Conservation (phyloP, 2,329 filamentous ascomycete species). For the Phialemoniopsis sp. region DNA sequence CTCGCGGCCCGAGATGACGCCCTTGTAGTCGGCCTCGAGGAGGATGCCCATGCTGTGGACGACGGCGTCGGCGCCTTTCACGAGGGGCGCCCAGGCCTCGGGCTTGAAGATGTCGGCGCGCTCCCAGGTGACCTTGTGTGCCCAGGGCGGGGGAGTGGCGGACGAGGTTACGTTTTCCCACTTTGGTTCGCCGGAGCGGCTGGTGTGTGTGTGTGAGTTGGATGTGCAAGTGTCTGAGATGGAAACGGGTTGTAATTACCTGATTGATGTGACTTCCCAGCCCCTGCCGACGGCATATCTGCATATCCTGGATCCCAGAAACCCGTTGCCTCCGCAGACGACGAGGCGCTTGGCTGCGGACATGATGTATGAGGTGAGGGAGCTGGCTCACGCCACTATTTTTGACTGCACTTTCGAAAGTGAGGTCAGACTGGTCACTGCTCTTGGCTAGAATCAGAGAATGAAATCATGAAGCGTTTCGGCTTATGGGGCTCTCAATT, state of each 20-base stretch:
- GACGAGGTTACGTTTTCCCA: constrained; percentile 80
- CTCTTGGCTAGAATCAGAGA: no score
- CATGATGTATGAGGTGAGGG: constrained; percentile 31
- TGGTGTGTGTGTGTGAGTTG: constrained; percentile 26
- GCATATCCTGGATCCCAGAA: constrained; percentile 85
- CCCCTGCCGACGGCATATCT: constrained; percentile 80
- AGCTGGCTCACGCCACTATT: neutral
- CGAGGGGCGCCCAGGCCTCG: constrained; percentile 69
- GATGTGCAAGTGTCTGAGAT: neutral
- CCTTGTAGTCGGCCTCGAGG: constrained; percentile 97
- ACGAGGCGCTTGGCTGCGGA: constrained; percentile 72
- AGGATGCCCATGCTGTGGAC: constrained; percentile 96
- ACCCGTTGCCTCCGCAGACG: constrained; percentile 91
- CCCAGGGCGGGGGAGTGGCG: constrained; percentile 70
- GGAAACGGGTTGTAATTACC: constrained; percentile 44
- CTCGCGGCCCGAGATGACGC: constrained; percentile 77
- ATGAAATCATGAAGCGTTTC: no score
- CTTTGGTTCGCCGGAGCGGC: constrained; percentile 83
- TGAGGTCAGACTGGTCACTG: no score
- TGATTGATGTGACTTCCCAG: constrained; percentile 91
- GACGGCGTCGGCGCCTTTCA: constrained; percentile 76
- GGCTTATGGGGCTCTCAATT: no score
- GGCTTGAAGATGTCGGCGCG: constrained; percentile 84
- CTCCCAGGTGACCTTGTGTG: constrained; percentile 79
- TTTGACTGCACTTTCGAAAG: constrained; percentile 8